Conservation (phyloP, 2,329 filamentous ascomycete species). For the Mariannaea sp. region DNA sequence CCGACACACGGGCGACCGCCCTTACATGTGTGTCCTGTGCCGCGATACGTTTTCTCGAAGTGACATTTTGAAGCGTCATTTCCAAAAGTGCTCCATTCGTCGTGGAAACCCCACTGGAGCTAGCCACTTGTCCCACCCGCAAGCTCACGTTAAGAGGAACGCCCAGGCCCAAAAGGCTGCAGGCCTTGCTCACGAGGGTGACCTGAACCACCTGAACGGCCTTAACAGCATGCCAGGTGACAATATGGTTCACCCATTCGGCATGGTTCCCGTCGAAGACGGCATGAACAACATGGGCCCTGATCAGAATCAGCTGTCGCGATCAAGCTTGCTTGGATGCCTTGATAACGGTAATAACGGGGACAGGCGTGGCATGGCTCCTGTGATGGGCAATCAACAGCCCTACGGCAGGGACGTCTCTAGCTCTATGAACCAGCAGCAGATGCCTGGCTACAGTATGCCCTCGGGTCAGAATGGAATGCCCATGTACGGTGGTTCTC, state of each 20-base stretch:
- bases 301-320: constrained; percentile 65
- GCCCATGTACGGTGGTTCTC: constrained; percentile 65
- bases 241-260: constrained; percentile 61
- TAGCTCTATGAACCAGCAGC: constrained; percentile 67
- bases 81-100: constrained; percentile 97
- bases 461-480: constrained; percentile 66
- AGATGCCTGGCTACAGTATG: constrained; percentile 68
- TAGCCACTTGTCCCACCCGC: constrained; percentile 91
- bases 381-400: constrained; percentile 58
- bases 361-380: constrained; percentile 61
- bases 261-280: constrained; percentile 61
- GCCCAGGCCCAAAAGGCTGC: constrained; percentile 62
- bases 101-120: constrained; percentile 94
- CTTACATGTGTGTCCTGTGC: constrained; percentile 97
- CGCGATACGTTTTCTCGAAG: constrained; percentile 97
- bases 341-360: constrained; percentile 60
- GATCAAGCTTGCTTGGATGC: constrained; percentile 64
- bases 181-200: constrained; percentile 57
- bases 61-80: constrained; percentile 98
- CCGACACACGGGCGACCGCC: constrained; percentile 94
- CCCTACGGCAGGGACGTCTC: constrained; percentile 62
- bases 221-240: constrained; percentile 63
- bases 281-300: constrained; percentile 64
- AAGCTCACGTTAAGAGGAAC: constrained; percentile 84
- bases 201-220: constrained; percentile 64